Conservation (phyloP, 1,284 basidiomycete species). For the Pyrrhoderma lamaoense region DNA sequence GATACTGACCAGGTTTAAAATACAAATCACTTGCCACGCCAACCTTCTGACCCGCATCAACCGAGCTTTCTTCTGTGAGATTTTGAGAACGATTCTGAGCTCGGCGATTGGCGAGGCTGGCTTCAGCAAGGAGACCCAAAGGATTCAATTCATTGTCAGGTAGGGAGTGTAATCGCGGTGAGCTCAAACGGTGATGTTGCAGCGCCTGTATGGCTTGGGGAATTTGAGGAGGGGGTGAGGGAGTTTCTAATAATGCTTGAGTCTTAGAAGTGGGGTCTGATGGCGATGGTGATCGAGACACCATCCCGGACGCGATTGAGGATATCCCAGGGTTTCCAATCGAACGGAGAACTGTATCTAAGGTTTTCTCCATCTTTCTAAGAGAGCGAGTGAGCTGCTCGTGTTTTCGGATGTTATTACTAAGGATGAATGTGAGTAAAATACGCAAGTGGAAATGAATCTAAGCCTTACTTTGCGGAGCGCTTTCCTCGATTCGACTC, state of each 20-base stretch:
- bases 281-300: slow-evolving; percentile 77
- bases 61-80: slow-evolving; percentile 15
- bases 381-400: slow-evolving; percentile 84
- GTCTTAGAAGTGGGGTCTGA: slow-evolving; percentile 38
- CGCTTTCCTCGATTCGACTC: slow-evolving; percentile 91
- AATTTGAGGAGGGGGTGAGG: slow-evolving; percentile 40
- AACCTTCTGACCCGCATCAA: slow-evolving; percentile 34
- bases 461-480: slow-evolving; percentile 66
- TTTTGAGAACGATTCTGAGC: slow-evolving; percentile 30
- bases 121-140: slow-evolving; percentile 84
- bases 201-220: slow-evolving; percentile 23
- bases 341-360: slow-evolving; percentile 80
- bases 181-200: slow-evolving; percentile 34
- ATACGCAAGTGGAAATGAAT: not conserved
- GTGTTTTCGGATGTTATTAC: slow-evolving; percentile 59
- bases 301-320: slow-evolving; percentile 62
- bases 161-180: slow-evolving; percentile 77
- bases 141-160: slow-evolving; percentile 91
- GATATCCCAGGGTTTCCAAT: slow-evolving; percentile 66
- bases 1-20: slow-evolving; percentile 79
- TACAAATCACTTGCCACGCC: slow-evolving; percentile 89
- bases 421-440: slow-evolving; percentile 24
- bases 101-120: slow-evolving; percentile 79
- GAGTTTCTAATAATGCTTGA: slow-evolving; percentile 53
- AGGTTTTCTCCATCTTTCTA: slow-evolving; percentile 86